Evolutionary conservation across 805 yeast species (phyloP), one percentile per base, ranked within the genome.

Genomic region (Hanseniaspora taiwanica): DNA sequence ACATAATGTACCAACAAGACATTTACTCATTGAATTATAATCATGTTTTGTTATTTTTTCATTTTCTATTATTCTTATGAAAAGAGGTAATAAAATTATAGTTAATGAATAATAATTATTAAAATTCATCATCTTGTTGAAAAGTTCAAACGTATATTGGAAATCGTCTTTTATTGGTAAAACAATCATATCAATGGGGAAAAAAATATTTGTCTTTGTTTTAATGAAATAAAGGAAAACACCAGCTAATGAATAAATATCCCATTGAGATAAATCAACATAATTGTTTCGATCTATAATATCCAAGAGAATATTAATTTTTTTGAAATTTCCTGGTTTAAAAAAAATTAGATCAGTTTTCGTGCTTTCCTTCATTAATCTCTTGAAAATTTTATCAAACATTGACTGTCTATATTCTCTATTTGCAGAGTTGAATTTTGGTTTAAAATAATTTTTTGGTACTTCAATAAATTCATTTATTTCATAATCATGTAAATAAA

Each of bases 401-500:
- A 65, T 57, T 13, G 62, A 46, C 38, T 56, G 53, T 41, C 68
- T 62, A 51, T 60, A 69, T 42, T 52, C 55, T 33, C 51, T 51
- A 29, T 51, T 56, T 9, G 58, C 60, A 44, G 45, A 40, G 23
- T 48, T 40, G n/a, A 56, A 50, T 27, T 49, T 41, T 18, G 53
- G 45, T 10, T 53, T 53, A 21, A 50, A 54, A 49, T 55, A 64
- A 35, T 53, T 58, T 50, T 49, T 53, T 38, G 76, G 78, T 3
- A 76, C 58, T 2, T 68, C 62, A 27, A 79, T 68, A 36, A 52
- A 58, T n/a, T 65, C 69, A 39, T 66, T 67, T 33, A 74, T 64
- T 40, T 69, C 68, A 43, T 69, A 68, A 48, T 84, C 81, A 51
- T 78, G 77, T 32, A 78, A 60, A 55, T 84, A 86, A 5, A 84